Percentiles rank a stretch among this genome's conserved stretches.
phyloP scores from a whole-genome alignment of 148 eudicot genomes.

The Amaranthus hypochondriacus region DNA sequence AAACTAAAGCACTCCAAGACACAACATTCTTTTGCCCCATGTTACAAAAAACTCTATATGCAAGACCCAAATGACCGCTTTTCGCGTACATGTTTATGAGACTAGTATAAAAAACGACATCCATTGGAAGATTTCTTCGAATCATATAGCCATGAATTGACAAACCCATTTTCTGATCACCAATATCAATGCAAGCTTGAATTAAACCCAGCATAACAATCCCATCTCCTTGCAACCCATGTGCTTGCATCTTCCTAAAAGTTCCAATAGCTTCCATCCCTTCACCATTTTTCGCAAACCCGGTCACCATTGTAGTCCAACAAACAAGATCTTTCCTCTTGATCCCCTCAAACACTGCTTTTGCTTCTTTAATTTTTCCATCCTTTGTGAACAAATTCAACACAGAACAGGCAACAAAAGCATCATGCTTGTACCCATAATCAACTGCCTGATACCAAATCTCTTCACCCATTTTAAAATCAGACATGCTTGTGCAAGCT shows the following conservation, averaged over 20 bases:
- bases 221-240: slow-evolving; percentile 53
- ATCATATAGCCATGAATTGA: slow-evolving; percentile 66
- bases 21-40: slow-evolving; percentile 43
- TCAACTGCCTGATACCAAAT: slow-evolving; percentile 44
- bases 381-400: slow-evolving; percentile 57
- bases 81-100: slow-evolving; percentile 73
- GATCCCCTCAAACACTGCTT: slow-evolving; percentile 49
- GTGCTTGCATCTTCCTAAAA: slow-evolving; percentile 41
- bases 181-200: slow-evolving; percentile 54
- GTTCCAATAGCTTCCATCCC: slow-evolving; percentile 39
- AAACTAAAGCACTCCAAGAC: slow-evolving; percentile 68
- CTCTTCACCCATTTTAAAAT: slow-evolving; percentile 50
- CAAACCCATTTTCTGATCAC: slow-evolving; percentile 39
- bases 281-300: slow-evolving; percentile 49
- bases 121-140: slow-evolving; percentile 39
- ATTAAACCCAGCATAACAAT: slow-evolving; percentile 62
- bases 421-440: slow-evolving; percentile 54
- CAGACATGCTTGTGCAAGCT: slow-evolving; percentile 54
- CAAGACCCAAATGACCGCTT: slow-evolving; percentile 45
- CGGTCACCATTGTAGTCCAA: slow-evolving; percentile 66
- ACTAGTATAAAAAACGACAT: slow-evolving; percentile 50
- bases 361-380: slow-evolving; percentile 57
- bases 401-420: slow-evolving; percentile 61
- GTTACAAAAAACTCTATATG: slow-evolving; percentile 39
- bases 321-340: slow-evolving; percentile 47